Evolutionary conservation across 108 stramenopile species (phyloP), one percentile per base, ranked within the genome.

Genomic region (Nitzschia putrida): DNA sequence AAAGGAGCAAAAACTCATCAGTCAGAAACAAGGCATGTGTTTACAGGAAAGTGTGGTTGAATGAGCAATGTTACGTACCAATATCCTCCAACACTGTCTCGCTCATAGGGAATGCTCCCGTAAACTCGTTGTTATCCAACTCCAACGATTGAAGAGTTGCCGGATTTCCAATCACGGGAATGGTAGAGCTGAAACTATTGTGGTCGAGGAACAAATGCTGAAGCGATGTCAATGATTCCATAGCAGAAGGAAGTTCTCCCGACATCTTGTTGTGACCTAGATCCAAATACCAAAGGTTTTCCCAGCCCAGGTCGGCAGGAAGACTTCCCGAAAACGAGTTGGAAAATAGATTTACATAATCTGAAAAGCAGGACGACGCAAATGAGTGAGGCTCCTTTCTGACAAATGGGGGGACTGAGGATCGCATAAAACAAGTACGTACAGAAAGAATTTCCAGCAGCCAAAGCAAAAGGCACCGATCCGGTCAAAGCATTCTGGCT

Each of bases 111-210:
- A 81, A 54, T n/a, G 22, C 59, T 39, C 84, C 84, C 8, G 51
- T 69, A 5, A 85, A 59, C 42, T 72, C 38, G 45, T 85, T 85
- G 64, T 85, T 18, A 16, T 79, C 66, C 7, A 82, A 29, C 22
- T 29, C n/a, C n/a, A 77, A 22, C 0, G 57, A 12, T 29, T 68
- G 45, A 42, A 85, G 12, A 10, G 69, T 67, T 9, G 45, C 64
- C 4, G 29, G 29, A 51, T 76, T 81, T n/a, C 81, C 84, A 56
- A 63, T 21, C 0, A 47, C 54, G 16, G 85, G 82, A 29, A 86
- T 69, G 4, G 59, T 69, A 7, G 81, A 82, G 9, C 29, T 61
- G 41, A 86, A 81, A 16, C 58, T n/a, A 50, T 86, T 86, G 57
- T 83, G 66, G 34, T 82, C 74, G 37, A 83, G 25, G 47, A 80